phyloP scores from a whole-genome alignment of 352 stramenopile genomes.

The Phytophthora sp. region DNA sequence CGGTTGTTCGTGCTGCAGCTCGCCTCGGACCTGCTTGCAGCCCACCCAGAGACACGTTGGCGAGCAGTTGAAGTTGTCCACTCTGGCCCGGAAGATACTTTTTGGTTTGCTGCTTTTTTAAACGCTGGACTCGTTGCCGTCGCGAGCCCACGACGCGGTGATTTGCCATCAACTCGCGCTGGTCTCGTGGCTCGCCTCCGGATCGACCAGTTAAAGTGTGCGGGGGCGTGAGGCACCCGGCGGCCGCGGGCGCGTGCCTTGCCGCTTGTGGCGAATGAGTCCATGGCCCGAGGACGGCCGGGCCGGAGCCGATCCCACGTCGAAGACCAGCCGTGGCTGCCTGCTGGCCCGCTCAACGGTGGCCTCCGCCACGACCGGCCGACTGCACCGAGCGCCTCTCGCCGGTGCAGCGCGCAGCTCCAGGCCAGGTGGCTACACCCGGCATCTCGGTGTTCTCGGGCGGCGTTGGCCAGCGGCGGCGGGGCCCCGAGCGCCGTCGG shows the following conservation, averaged over 20 bases:
- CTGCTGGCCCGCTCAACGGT: conserved; percentile 25
- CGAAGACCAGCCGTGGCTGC: conserved; percentile 5
- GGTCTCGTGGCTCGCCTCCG: background rate
- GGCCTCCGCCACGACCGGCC: conserved; percentile 18
- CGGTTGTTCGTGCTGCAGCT: too few species aligned
- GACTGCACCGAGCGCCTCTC: conserved; percentile 2
- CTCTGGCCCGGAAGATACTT: conserved; percentile 26
- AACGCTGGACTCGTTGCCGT: background rate
- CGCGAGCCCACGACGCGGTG: background rate
- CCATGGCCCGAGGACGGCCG: conserved; percentile 7
- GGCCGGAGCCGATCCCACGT: conserved; percentile 14
- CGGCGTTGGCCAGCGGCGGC: background rate
- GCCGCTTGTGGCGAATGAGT: conserved; percentile 1
- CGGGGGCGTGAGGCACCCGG: conserved; percentile 21
- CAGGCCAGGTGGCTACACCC: conserved; percentile 12
- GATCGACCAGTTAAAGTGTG: conserved; percentile 16
- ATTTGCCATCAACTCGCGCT: conserved; percentile 4
- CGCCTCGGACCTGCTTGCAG: background rate
- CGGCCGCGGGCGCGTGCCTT: conserved; percentile 8
- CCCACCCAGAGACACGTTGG: background rate
- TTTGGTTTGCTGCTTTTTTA: background rate
- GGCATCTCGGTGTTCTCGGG: conserved; percentile 2
- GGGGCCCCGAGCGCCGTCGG: too few species aligned
- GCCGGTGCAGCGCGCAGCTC: background rate
- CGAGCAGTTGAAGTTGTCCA: conserved; percentile 3